Evolutionary conservation across 139 green algal genomes (phyloP).

Genomic region (Auxenochlorella protothecoides): DNA sequence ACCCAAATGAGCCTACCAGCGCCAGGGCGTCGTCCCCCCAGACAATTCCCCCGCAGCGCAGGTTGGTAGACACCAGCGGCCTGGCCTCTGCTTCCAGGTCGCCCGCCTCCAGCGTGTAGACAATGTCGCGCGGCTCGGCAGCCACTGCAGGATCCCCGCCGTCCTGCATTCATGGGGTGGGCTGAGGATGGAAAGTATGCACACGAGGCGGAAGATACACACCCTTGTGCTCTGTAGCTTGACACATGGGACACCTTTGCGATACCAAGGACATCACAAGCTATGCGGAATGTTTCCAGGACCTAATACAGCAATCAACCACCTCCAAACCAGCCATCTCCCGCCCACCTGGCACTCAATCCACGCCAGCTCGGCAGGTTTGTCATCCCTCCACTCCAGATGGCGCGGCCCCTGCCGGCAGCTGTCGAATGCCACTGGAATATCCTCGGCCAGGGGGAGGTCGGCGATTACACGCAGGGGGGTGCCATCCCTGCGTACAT

Average conservation of each 20-base stretch:
- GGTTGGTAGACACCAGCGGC: conserved; percentile 36
- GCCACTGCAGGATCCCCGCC: conserved; percentile 79
- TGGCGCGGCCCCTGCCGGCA: conserved; percentile 60
- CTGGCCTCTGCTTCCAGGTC: conserved; percentile 9
- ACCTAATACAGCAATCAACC: too few species aligned
- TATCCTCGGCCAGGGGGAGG: conserved; percentile 89
- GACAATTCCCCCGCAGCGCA: conserved; percentile 68
- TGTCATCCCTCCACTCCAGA: conserved; percentile 82
- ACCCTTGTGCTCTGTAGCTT: not conserved
- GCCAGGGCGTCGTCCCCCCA: conserved; percentile 79
- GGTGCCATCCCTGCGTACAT: not conserved
- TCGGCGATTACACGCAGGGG: not conserved
- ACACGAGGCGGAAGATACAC: not conserved
- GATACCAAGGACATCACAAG: too few species aligned
- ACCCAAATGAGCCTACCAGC: conserved; percentile 19
- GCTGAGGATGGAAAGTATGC: not conserved
- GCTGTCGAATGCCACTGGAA: conserved; percentile 88
- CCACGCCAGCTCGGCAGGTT: conserved; percentile 66
- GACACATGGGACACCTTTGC: too few species aligned
- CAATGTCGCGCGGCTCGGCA: conserved; percentile 80
- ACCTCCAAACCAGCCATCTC: too few species aligned
- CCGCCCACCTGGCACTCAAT: conserved; percentile 69
- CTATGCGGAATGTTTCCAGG: too few species aligned
- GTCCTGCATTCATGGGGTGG: conserved; percentile 40
- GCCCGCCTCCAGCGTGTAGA: conserved; percentile 61